A percentile compares a stretch with the other conserved stretches of the same genome.
These are phyloP conservation scores for Mycena galopus DNA, from an alignment of 768 basidiomycete species.

Conservation along the genomic window DNA sequence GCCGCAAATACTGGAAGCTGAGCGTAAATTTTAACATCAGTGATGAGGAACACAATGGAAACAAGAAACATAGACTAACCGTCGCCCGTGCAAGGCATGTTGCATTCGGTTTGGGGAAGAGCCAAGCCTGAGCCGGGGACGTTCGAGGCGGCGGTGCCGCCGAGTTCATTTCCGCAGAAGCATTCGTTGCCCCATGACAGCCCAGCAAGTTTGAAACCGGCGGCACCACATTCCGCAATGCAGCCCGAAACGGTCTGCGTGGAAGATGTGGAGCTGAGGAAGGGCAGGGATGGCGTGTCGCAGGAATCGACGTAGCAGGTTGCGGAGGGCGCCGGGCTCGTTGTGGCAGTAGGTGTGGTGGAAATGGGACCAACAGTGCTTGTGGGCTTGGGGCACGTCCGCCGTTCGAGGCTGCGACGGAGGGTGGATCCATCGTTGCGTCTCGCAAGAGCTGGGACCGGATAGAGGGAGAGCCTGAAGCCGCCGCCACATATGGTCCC, in stretches of 20 bases:
- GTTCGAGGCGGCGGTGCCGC: conserved; percentile 19
- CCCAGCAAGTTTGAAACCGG: conserved; percentile 24
- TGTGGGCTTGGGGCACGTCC: conserved; percentile 25
- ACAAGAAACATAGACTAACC: conserved; percentile 20
- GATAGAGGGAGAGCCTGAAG: conserved; percentile 25
- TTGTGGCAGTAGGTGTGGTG: conserved; percentile 22
- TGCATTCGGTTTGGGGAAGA: conserved; percentile 23
- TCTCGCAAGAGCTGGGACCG: conserved; percentile 22
- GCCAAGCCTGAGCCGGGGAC: conserved; percentile 22
- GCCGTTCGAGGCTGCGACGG: conserved; percentile 24
- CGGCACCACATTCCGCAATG: conserved; percentile 25
- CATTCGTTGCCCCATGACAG: conserved; percentile 21
- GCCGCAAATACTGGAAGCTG: conserved; percentile 25
- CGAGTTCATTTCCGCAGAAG: conserved; percentile 21
- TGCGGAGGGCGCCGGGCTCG: conserved; percentile 23
- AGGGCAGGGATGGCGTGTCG: conserved; percentile 22
- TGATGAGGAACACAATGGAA: conserved; percentile 17
- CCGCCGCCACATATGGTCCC: conserved; percentile 24
- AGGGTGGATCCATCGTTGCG: conserved; percentile 9
- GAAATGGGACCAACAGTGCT: conserved; percentile 18
- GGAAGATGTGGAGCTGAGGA: conserved; percentile 21
- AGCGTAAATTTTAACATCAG: conserved; percentile 19
- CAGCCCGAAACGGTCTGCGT: conserved; percentile 23
- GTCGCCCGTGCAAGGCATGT: conserved; percentile 17
- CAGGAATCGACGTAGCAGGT: conserved; percentile 26